phyloP scores from a whole-genome alignment of 1,284 basidiomycete genomes.

The Entoloma clypeatum region DNA sequence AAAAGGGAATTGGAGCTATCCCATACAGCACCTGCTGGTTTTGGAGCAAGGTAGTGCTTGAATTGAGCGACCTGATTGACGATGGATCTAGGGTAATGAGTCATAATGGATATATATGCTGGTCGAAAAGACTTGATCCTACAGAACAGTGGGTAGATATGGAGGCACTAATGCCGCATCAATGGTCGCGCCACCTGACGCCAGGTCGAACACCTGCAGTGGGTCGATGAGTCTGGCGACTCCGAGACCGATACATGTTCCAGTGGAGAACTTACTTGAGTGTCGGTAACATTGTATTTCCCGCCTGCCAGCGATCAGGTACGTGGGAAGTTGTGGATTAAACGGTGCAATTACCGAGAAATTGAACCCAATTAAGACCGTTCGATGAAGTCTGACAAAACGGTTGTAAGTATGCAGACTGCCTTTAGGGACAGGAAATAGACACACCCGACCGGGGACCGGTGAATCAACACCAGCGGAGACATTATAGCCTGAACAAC shows the following conservation, averaged over 20 bases:
- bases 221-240: conserved; percentile 9
- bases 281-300: conserved; percentile 55
- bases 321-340: conserved; percentile 10
- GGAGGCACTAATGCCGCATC: conserved; percentile 57
- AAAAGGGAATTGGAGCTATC: conserved; percentile 53
- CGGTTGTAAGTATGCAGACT: conserved; percentile 4
- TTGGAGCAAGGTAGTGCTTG: conserved; percentile 45
- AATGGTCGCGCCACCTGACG: conserved; percentile 60
- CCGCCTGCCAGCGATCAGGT: conserved; percentile 21
- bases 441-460: conserved; percentile 50
- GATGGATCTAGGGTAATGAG: conserved; percentile 42
- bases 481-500: conserved; percentile 49
- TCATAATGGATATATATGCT: not conserved
- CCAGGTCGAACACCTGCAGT: conserved; percentile 54
- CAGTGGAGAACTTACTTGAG: conserved; percentile 34
- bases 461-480: conserved; percentile 53
- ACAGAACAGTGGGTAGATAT: conserved; percentile 53
- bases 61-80: conserved; percentile 62
- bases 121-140: conserved; percentile 4
- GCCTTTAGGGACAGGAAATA: conserved; percentile 19
- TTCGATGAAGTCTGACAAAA: conserved; percentile 50
- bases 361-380: conserved; percentile 62
- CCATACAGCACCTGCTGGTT: conserved; percentile 52
- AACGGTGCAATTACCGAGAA: conserved; percentile 36
- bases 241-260: not conserved